Base-by-base conservation (phyloP, 176 grass and related monocot species). In the Zoysia japonica region DNA sequence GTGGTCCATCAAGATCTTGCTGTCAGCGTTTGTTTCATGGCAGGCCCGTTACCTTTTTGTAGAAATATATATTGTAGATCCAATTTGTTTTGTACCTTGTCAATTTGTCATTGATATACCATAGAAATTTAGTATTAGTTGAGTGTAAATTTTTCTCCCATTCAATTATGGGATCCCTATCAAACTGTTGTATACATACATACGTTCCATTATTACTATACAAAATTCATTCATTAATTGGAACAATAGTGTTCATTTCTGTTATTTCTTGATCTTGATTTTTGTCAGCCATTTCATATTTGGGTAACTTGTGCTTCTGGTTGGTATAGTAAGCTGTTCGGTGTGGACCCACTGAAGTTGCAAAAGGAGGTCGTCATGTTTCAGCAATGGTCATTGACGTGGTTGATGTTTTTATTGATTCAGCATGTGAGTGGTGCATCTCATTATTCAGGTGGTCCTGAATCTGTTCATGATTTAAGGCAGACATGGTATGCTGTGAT, bases 31-130 rank as follows among this genome's bases (percentile, higher is more conserved):
- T 85, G 80, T 85, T 85, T 88, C 76, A 20, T 82, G 63, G 79
- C 81, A 90, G 91, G 82, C 76, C 78, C 71, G 43, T 65, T 84
- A 84, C 70, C 61, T 67, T 67, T 82, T 90, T 84, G 82, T 88
- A 91, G 91, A 91, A 85, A 85, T 78, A 62, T 77, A 67, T 62
- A 78, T 61, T 61, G 71, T 93, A 91, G 82, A 78, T 84, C 68
- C 80, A 71, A 56, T 88, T 85, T 71, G 13, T 92, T 81, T 65
- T 37, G 11, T 15, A 16, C 11, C 5, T 47, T 71, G 15, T 77
- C 82, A 53, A 70, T 82, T 79, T 52, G 54, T 80, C 61, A 88
- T 91, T 84, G 45, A 61, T 84, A 80, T 80, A 77, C 44, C 61
- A 62, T 54, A 72, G 48, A 53, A 67, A 77, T 78, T 47, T 75